phyloP scores from a whole-genome alignment of 2,329 filamentous ascomycete species.

The Thielaviopsis punctulata region DNA sequence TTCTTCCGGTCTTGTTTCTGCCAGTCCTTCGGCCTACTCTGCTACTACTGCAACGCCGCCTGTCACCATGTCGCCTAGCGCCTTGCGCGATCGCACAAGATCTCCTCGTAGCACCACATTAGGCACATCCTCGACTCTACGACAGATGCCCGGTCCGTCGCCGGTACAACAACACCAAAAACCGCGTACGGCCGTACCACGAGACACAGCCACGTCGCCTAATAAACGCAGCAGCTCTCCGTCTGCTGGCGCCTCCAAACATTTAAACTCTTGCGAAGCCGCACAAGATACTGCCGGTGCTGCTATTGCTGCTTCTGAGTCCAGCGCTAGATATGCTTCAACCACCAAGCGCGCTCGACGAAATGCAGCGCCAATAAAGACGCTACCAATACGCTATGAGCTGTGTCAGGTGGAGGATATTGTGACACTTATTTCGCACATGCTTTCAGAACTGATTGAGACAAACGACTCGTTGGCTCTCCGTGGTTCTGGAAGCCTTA shows the following conservation, averaged over 20 bases:
- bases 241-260: not conserved
- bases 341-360: conserved; percentile 33
- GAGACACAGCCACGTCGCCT: conserved; percentile 5
- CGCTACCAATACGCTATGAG: conserved; percentile 61
- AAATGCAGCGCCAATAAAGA: conserved; percentile 33
- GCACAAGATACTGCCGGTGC: conserved; percentile 18
- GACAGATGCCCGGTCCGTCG: not conserved
- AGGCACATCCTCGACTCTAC: not conserved
- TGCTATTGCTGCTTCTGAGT: conserved; percentile 1
- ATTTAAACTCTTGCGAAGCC: not conserved
- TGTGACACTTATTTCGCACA: conserved; percentile 78
- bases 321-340: not conserved
- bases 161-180: not conserved
- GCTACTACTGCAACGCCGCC: not conserved
- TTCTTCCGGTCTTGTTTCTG: not conserved
- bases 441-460: conserved; percentile 87
- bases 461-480: conserved; percentile 82
- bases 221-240: conserved; percentile 10
- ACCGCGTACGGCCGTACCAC: not conserved
- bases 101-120: not conserved
- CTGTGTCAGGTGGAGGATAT: conserved; percentile 68
- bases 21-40: not conserved
- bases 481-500: conserved; percentile 55
- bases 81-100: not conserved
- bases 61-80: not conserved